Evolutionary conservation across 2,329 filamentous ascomycete genomes (phyloP).

Genomic region (Botryosphaeria dothidea): DNA sequence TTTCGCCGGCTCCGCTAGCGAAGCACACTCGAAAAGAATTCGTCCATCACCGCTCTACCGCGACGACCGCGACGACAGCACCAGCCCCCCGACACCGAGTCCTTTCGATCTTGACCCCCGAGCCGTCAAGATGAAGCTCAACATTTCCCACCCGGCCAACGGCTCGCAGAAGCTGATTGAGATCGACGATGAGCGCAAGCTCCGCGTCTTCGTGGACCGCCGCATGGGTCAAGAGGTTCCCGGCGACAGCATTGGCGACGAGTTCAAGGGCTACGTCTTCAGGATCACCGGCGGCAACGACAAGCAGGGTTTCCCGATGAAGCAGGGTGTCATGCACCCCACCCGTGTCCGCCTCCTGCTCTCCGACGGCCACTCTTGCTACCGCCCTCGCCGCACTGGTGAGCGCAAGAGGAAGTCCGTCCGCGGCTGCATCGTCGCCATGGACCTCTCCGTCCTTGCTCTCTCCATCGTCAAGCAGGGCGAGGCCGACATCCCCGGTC

Average conservation of each 20-base stretch:
- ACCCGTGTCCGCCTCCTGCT: conserved; percentile 98
- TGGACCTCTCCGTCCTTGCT: conserved; percentile 92
- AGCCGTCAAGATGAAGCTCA: conserved; percentile 67
- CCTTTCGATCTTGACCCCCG: conserved; percentile 17
- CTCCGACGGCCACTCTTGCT: conserved; percentile 96
- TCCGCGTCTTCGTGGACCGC: conserved; percentile 98
- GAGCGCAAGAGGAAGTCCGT: conserved; percentile 99
- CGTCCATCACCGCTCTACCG: conserved; percentile 10
- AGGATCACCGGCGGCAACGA: conserved; percentile 99
- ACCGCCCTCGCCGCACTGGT: conserved; percentile 94
- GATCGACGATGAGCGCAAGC: conserved; percentile 98
- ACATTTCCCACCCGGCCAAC: conserved; percentile 92
- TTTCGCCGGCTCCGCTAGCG: conserved; percentile 19
- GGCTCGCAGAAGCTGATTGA: conserved; percentile 99
- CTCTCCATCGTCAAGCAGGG: conserved; percentile 98
- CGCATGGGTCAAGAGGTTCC: conserved; percentile 92
- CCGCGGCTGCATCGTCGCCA: conserved; percentile 96
- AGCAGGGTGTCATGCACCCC: conserved; percentile 99
- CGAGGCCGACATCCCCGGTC: conserved; percentile 87
- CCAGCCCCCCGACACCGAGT: conserved; percentile 13
- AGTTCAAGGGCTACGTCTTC: conserved; percentile 99
- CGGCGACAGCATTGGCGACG: conserved; percentile 93
- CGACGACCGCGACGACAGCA: conserved; percentile 19
- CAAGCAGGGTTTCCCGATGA: conserved; percentile 99
- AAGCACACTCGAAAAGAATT: conserved; percentile 17